phyloP scores from a whole-genome alignment of 176 grass and related monocot genomes.

The Zea luxurians region DNA sequence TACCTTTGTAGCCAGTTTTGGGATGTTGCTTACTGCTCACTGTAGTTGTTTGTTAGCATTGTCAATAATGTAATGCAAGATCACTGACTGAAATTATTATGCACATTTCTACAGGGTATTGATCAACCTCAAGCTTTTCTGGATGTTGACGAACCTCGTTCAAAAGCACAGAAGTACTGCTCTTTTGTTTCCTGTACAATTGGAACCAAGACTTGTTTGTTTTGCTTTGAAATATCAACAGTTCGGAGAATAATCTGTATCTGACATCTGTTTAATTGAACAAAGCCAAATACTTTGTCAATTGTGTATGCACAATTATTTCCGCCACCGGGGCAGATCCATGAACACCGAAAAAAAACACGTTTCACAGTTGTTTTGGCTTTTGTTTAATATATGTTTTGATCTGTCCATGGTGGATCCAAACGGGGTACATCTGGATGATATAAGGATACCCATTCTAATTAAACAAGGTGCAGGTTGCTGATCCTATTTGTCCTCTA shows the following conservation, averaged over 20 bases:
- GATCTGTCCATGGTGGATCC: not conserved
- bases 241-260: slow-evolving; percentile 47
- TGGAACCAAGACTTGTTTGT: slow-evolving; percentile 25
- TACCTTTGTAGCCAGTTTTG: not conserved
- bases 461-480: too few relatives aligned
- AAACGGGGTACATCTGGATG: not conserved
- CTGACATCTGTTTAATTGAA: slow-evolving; percentile 33
- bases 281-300: slow-evolving; percentile 24
- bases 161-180: slow-evolving; percentile 4
- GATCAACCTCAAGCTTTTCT: slow-evolving; percentile 8
- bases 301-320: slow-evolving; percentile 1
- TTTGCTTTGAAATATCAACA: slow-evolving; percentile 24
- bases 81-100: slow-evolving; percentile 25
- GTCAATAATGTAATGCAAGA: not conserved
- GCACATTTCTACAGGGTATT: slow-evolving; percentile 43
- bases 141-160: slow-evolving; percentile 43
- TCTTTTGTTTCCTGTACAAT: slow-evolving; percentile 42
- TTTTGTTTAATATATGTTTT: not conserved
- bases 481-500: not conserved
- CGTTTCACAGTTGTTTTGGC: not conserved
- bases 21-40: not conserved
- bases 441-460: not conserved
- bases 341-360: not conserved
- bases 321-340: not conserved
- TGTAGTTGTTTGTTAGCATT: slow-evolving; percentile 3